Evolutionary conservation across 495 filamentous ascomycete species (phyloP).

Genomic region (Aspergillus baeticus): DNA sequence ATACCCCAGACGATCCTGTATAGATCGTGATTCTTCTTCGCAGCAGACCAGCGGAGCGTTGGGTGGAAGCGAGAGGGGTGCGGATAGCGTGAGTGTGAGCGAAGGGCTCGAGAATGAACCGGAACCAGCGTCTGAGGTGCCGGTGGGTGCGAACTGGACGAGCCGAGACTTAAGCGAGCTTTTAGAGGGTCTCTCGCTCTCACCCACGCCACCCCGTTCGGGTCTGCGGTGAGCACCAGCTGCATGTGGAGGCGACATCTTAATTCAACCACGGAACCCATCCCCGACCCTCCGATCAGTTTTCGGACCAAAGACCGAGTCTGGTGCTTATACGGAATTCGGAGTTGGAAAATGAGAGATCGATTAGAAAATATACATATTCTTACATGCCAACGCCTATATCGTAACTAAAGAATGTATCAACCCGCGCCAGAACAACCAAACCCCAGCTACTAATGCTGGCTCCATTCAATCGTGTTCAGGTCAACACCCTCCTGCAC

Average conservation of each 20-base stretch:
- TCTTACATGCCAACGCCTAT: neutral
- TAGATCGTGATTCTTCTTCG: neutral
- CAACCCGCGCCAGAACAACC: neutral
- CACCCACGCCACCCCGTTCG: conserved; percentile 35
- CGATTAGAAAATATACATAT: too few species aligned
- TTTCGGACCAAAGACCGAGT: too few species aligned
- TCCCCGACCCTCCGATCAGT: too few species aligned
- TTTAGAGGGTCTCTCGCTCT: conserved; percentile 21
- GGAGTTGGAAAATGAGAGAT: too few species aligned
- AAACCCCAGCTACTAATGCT: conserved; percentile 58
- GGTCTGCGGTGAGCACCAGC: conserved; percentile 22
- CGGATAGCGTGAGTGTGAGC: conserved; percentile 15
- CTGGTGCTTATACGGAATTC: too few species aligned
- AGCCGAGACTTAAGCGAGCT: conserved; percentile 20
- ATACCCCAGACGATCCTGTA: conserved; percentile 4
- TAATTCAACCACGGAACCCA: conserved; percentile 6
- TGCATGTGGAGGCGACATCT: conserved; percentile 13
- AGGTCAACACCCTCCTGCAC: conserved; percentile 96
- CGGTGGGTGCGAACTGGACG: conserved; percentile 16
- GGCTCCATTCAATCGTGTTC: conserved; percentile 96
- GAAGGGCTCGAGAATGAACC: conserved; percentile 40
- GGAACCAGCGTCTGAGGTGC: conserved; percentile 15
- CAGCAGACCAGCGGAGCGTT: conserved; percentile 22
- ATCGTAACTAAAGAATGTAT: neutral
- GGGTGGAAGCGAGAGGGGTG: conserved; percentile 37